Evolutionary conservation across 257 asterid species (phyloP).

Genomic region (Solanum medicagineum): DNA sequence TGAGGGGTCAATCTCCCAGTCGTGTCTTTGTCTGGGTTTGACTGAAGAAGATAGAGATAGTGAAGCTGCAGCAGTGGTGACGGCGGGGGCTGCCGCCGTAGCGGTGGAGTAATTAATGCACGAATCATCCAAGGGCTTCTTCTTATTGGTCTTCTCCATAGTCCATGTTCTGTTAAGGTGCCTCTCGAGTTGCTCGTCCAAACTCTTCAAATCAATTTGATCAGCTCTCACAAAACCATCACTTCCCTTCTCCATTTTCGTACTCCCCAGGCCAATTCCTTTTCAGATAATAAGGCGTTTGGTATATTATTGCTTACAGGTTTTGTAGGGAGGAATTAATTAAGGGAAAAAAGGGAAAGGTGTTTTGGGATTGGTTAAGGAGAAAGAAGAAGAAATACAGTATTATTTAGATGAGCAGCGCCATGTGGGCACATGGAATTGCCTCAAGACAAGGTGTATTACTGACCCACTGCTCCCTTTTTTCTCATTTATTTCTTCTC

Average conservation of each 20-base stretch:
- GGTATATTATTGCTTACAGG: neutral
- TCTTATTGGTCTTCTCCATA: constrained; percentile 41
- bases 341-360: neutral
- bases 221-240: constrained; percentile 80
- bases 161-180: constrained; percentile 58
- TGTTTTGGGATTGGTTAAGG: neutral
- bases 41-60: neutral
- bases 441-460: constrained; percentile 39
- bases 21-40: neutral
- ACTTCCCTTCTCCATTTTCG: constrained; percentile 54
- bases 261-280: neutral
- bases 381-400: neutral
- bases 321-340: neutral
- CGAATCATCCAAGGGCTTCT: constrained; percentile 11
- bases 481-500: neutral
- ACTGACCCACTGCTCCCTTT: constrained; percentile 19
- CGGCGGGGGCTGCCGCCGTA: constrained; percentile 3
- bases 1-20: constrained; percentile 19
- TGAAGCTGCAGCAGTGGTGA: neutral
- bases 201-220: constrained; percentile 84
- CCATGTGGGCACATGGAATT: constrained; percentile 90
- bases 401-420: constrained; percentile 1
- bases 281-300: neutral
- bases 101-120: neutral
- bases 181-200: constrained; percentile 75